Conservation (phyloP, 2,329 filamentous ascomycete species). For the Pseudocercospora macadamiae region DNA sequence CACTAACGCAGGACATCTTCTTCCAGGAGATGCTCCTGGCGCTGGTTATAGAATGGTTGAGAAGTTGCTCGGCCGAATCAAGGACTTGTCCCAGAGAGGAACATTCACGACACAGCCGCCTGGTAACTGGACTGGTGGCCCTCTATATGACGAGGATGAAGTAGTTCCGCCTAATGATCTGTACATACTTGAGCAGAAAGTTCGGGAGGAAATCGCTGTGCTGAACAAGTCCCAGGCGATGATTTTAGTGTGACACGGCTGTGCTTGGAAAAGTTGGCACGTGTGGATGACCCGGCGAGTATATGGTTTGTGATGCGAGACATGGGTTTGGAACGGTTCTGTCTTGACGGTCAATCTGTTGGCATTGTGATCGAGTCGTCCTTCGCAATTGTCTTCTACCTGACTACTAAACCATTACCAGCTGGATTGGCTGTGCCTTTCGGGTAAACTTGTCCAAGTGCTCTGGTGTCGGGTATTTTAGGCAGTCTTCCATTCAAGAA, state of each 20-base stretch:
- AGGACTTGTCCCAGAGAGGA: slow-evolving; percentile 6
- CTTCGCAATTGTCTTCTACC: too few species aligned
- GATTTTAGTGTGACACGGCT: too few species aligned
- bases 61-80: slow-evolving; percentile 46
- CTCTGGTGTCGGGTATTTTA: background rate
- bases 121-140: background rate
- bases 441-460: background rate
- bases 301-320: too few species aligned
- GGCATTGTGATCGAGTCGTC: too few species aligned
- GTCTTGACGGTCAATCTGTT: too few species aligned
- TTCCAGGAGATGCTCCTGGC: slow-evolving; percentile 46
- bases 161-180: background rate
- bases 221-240: too few species aligned
- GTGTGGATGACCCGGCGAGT: too few species aligned
- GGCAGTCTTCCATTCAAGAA: background rate
- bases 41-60: slow-evolving; percentile 48
- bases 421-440: background rate
- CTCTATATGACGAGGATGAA: background rate
- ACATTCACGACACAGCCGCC: slow-evolving; percentile 7
- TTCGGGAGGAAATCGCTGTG: background rate
- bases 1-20: slow-evolving; percentile 33
- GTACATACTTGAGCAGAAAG: background rate
- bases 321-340: too few species aligned
- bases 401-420: background rate
- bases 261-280: too few species aligned